These are phyloP conservation scores for Calonectria pseudoturangicola DNA, from an alignment of 2,329 filamentous ascomycete species.

Conservation along the genomic window DNA sequence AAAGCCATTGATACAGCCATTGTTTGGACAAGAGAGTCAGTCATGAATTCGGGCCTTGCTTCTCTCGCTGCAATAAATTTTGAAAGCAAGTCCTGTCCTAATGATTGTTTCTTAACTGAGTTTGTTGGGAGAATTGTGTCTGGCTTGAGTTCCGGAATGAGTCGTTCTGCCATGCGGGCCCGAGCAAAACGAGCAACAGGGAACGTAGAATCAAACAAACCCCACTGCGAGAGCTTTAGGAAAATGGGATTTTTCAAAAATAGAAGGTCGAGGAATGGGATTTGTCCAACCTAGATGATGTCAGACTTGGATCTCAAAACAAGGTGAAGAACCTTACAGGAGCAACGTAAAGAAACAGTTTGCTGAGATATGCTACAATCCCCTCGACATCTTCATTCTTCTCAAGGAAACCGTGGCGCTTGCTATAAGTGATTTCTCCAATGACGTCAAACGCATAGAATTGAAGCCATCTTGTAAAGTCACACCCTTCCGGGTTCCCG, in stretches of 20 bases:
- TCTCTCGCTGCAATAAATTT: conserved; percentile 83
- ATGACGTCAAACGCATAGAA: conserved; percentile 90
- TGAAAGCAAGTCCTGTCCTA: conserved; percentile 78
- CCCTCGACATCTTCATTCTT: conserved; percentile 84
- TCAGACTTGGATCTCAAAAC: neutral
- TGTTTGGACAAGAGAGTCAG: conserved; percentile 79
- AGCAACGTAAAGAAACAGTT: conserved; percentile 82
- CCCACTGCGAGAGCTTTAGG: conserved; percentile 80
- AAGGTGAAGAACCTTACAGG: conserved; percentile 66
- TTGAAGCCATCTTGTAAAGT: conserved; percentile 84
- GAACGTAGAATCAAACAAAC: conserved; percentile 80
- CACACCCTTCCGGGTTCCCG: conserved; percentile 60
- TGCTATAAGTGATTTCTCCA: conserved; percentile 85
- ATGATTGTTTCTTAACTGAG: conserved; percentile 59
- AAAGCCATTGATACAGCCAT: conserved; percentile 84
- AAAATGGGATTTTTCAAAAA: conserved; percentile 85
- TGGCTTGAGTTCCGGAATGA: conserved; percentile 64
- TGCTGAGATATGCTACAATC: conserved; percentile 79
- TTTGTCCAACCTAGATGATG: conserved; percentile 78
- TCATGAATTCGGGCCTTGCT: conserved; percentile 82
- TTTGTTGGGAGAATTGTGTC: conserved; percentile 58
- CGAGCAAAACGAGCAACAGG: conserved; percentile 84
- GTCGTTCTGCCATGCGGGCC: conserved; percentile 79
- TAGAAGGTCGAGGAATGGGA: conserved; percentile 81
- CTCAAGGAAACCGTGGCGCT: conserved; percentile 85